Percentiles rank a stretch among this genome's conserved stretches.
phyloP scores from a whole-genome alignment of 441 rosid genomes.

The Syzygium malaccense region DNA sequence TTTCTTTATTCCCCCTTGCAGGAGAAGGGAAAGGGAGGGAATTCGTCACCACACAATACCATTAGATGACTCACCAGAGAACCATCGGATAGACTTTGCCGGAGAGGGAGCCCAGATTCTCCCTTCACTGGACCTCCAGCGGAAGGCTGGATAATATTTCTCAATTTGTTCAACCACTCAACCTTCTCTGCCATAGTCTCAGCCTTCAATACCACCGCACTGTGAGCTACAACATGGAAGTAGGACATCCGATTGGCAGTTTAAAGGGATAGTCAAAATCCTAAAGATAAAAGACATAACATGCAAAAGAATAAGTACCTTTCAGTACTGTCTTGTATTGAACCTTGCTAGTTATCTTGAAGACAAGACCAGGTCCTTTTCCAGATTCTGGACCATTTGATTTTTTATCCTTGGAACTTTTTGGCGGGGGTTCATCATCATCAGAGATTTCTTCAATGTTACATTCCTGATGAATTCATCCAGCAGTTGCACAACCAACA shows the following conservation, averaged over 20 bases:
- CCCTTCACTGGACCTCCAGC: constrained; percentile 65
- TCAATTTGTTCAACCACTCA: constrained; percentile 84
- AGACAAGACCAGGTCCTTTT: constrained; percentile 61
- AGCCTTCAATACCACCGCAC: constrained; percentile 78
- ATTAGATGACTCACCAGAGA: constrained; percentile 70
- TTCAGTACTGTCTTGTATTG: constrained; percentile 93
- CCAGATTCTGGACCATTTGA: constrained; percentile 69
- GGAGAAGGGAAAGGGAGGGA: not conserved
- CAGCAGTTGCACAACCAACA: constrained; percentile 1
- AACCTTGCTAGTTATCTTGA: constrained; percentile 84
- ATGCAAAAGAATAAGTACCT: constrained; percentile 34
- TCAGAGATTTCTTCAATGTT: constrained; percentile 69
- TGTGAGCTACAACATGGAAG: constrained; percentile 61
- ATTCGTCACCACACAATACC: not conserved
- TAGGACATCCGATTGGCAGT: not conserved
- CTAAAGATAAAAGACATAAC: not conserved
- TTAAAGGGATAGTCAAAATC: not conserved
- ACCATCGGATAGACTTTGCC: constrained; percentile 97
- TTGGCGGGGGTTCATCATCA: constrained; percentile 64
- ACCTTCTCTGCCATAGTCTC: constrained; percentile 77
- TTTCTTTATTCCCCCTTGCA: not conserved
- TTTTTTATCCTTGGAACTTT: constrained; percentile 88
- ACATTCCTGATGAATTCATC: constrained; percentile 64
- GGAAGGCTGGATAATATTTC: constrained; percentile 56
- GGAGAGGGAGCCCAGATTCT: constrained; percentile 48